Percentiles rank a stretch among this genome's conserved stretches.
Evolutionary conservation across 306 rosid genomes (phyloP).

Genomic region (Lotus japonicus): DNA sequence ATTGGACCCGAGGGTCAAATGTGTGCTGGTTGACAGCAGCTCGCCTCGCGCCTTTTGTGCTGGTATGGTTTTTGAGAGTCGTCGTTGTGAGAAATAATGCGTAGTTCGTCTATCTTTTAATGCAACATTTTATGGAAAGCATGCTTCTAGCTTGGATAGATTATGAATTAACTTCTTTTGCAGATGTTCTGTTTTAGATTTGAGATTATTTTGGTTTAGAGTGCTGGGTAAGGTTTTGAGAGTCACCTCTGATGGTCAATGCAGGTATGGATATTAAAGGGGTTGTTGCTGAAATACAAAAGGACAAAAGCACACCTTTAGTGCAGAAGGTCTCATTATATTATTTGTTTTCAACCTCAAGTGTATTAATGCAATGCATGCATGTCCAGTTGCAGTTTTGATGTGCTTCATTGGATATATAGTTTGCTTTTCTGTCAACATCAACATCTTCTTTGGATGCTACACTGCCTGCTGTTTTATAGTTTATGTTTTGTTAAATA

Average conservation of each 20-base stretch:
- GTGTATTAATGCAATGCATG: constrained; percentile 8
- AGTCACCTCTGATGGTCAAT: constrained; percentile 56
- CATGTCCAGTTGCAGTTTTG: constrained; percentile 22
- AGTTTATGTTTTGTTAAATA: neutral
- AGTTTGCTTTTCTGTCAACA: constrained; percentile 14
- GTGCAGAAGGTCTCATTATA: constrained; percentile 74
- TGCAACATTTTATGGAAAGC: neutral
- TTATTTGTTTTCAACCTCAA: constrained; percentile 32
- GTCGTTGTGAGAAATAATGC: constrained; percentile 3
- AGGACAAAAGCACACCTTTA: constrained; percentile 92
- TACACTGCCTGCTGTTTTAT: neutral
- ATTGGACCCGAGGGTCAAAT: constrained; percentile 70
- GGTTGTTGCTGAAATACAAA: constrained; percentile 95
- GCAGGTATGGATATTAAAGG: constrained; percentile 99
- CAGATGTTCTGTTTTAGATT: constrained; percentile 19
- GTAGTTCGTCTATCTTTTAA: neutral
- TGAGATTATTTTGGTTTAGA: constrained; percentile 34
- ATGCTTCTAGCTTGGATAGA: constrained; percentile 7
- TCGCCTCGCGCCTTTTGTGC: constrained; percentile 93
- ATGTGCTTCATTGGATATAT: constrained; percentile 25
- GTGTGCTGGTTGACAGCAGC: constrained; percentile 85
- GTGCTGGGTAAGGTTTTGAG: constrained; percentile 53
- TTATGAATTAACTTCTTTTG: constrained; percentile 13
- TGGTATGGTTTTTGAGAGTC: constrained; percentile 48
- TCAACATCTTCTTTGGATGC: constrained; percentile 8